phyloP scores from a whole-genome alignment of 352 stramenopile genomes.

The Elongisporangium prolatum region DNA sequence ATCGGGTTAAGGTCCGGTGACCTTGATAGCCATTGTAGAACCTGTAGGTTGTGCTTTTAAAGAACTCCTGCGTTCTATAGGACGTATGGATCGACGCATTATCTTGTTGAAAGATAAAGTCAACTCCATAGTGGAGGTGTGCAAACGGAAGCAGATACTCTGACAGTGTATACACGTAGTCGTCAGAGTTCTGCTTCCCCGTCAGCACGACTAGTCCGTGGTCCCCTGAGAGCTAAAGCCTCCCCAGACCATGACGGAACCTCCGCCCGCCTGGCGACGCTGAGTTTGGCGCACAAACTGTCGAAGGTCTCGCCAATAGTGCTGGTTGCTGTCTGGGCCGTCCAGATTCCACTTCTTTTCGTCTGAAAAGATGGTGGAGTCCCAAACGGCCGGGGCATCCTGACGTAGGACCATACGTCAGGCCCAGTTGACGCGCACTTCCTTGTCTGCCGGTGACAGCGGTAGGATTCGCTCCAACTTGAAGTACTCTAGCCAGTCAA shows the following conservation, averaged over 20 bases:
- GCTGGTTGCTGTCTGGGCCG: constrained; percentile 23
- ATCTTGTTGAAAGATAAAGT: constrained; percentile 13
- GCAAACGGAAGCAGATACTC: constrained; percentile 8
- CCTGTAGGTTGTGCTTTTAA: constrained; percentile 1
- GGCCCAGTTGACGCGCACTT: no score
- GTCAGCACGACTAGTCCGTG: background rate
- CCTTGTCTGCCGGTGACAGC: no score
- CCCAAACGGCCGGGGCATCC: no score
- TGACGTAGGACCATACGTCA: no score
- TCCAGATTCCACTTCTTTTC: constrained; percentile 41
- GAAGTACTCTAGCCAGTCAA: no score
- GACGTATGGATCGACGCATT: constrained; percentile 4
- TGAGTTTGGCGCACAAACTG: constrained; percentile 1
- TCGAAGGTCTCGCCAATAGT: constrained; percentile 22
- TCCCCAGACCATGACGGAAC: constrained; percentile 19
- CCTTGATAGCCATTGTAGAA: background rate
- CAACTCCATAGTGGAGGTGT: constrained; percentile 6
- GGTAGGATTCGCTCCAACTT: no score
- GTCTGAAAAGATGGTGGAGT: constrained; percentile 29
- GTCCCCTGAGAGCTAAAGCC: constrained; percentile 8
- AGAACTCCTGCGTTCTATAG: constrained; percentile 1
- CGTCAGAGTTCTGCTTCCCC: background rate
- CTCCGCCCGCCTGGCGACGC: constrained; percentile 11
- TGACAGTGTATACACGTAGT: constrained; percentile 2
- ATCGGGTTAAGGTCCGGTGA: constrained; percentile 6